Evolutionary conservation across 2,329 filamentous ascomycete genomes (phyloP).

Genomic region (Fusarium pseudoanthophilum): DNA sequence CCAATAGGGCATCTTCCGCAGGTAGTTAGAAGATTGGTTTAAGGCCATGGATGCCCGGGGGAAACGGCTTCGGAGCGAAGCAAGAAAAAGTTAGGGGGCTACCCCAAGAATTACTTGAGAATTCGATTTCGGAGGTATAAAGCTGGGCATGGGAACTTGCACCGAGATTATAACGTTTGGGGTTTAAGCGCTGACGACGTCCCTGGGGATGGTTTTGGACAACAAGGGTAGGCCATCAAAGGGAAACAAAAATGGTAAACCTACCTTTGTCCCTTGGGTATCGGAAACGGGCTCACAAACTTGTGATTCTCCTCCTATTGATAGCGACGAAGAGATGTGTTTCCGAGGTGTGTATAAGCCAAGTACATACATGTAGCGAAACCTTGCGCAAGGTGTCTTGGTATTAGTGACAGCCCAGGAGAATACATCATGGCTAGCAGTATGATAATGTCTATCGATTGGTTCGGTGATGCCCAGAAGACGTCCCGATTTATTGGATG

Average conservation of each 20-base stretch:
- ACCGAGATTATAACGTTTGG: not conserved
- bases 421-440: not conserved
- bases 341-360: not conserved
- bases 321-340: not conserved
- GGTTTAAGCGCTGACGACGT: not conserved
- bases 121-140: not conserved
- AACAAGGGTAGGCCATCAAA: not conserved
- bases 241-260: not conserved
- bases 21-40: not conserved
- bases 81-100: not conserved
- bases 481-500: not conserved
- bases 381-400: not conserved
- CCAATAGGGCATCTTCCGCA: not conserved
- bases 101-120: not conserved
- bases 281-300: not conserved
- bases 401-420: not conserved
- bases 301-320: not conserved
- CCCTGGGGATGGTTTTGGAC: not conserved
- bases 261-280: not conserved
- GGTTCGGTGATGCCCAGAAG: slow-evolving; percentile 1
- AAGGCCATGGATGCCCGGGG: not conserved
- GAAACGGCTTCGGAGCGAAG: not conserved
- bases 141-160: not conserved
- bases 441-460: slow-evolving; percentile 3
- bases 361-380: not conserved